phyloP scores from a whole-genome alignment of 2,329 filamentous ascomycete genomes.

The Aspergillus oerlinghausenensis region DNA sequence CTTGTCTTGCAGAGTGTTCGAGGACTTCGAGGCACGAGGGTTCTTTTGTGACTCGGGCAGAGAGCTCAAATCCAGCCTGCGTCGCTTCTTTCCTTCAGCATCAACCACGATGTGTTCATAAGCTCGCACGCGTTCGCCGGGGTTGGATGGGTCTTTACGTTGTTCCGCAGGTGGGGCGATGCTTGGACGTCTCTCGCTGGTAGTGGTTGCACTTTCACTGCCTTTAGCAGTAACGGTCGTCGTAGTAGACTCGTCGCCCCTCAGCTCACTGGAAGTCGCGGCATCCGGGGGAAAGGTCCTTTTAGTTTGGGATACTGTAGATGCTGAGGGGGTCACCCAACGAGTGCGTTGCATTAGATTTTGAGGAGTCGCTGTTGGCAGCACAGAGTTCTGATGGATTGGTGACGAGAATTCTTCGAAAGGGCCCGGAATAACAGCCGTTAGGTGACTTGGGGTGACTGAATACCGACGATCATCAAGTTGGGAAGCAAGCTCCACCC shows the following conservation, averaged over 20 bases:
- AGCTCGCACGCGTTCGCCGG: slow-evolving; percentile 7
- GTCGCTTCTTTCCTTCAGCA: slow-evolving; percentile 26
- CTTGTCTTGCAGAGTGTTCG: neutral
- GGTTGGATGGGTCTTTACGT: neutral
- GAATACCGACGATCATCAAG: slow-evolving; percentile 5
- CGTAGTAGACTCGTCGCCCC: neutral
- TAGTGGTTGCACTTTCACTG: neutral
- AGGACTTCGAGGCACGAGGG: neutral
- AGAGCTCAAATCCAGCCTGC: slow-evolving; percentile 21
- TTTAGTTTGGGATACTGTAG: neutral
- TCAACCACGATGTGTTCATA: slow-evolving; percentile 24
- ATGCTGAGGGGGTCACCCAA: neutral
- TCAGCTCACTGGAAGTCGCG: neutral
- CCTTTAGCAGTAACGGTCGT: neutral
- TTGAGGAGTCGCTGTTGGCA: neutral
- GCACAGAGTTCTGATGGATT: neutral
- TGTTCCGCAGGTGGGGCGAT: neutral
- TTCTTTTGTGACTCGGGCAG: slow-evolving; percentile 1
- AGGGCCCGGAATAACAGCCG: neutral
- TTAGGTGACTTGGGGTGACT: neutral
- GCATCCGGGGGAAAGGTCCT: neutral
- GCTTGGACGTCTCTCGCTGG: neutral
- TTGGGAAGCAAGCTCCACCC: neutral
- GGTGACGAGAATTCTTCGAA: neutral
- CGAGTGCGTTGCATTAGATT: neutral